Evolutionary conservation across 179 eudicot genomes (phyloP).

Genomic region (Silene vulgaris): DNA sequence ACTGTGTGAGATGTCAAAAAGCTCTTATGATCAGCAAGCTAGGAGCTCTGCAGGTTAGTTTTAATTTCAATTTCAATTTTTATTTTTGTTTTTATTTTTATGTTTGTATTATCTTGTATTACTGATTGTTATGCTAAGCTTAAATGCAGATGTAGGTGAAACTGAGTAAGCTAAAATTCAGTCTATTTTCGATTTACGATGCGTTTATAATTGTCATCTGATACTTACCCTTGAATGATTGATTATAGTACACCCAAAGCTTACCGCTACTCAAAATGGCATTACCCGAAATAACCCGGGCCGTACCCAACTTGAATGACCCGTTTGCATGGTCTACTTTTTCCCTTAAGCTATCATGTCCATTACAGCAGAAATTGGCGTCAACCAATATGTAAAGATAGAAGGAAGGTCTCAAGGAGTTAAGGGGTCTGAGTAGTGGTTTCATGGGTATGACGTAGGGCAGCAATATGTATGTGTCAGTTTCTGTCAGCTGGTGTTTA

Average conservation of each 20-base stretch:
- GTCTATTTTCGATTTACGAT: not conserved
- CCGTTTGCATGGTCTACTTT: not conserved
- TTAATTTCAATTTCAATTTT: too few relatives aligned
- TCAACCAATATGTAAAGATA: not conserved
- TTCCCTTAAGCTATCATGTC: not conserved
- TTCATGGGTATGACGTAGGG: conserved; percentile 9
- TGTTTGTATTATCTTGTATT: not conserved
- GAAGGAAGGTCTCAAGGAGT: not conserved
- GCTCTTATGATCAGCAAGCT: conserved; percentile 29
- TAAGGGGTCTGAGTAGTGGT: not conserved
- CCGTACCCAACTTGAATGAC: not conserved
- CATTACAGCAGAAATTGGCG: too few relatives aligned
- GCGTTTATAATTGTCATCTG: too few relatives aligned
- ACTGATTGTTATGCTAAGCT: not conserved
- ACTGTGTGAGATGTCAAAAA: conserved; percentile 31
- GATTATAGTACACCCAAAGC: too few relatives aligned
- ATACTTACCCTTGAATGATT: too few relatives aligned
- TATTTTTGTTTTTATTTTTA: not conserved
- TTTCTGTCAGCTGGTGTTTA: not conserved
- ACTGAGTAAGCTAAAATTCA: not conserved
- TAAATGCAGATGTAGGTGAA: conserved; percentile 4
- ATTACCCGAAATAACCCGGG: not conserved
- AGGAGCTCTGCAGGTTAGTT: conserved; percentile 31
- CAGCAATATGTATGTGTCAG: conserved; percentile 11
- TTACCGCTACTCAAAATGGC: too few relatives aligned